Conservation (phyloP, 257 asterid genomes). For the Capsicum pubescens region DNA sequence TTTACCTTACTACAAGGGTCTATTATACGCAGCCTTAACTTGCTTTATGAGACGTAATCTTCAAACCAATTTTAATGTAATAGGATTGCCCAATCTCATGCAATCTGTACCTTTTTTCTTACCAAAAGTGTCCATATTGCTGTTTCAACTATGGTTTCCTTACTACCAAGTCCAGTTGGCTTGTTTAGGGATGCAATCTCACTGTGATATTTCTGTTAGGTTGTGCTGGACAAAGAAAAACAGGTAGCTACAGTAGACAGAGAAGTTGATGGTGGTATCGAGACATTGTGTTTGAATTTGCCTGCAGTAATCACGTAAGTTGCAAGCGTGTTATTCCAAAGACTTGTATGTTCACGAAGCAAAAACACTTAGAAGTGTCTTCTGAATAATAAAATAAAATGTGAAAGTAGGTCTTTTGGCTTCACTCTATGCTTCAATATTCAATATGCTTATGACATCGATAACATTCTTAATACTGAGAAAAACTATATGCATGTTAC, state of each 20-base stretch:
- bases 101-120: neutral
- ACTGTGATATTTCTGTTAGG: slow-evolving; percentile 49
- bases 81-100: neutral
- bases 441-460: neutral
- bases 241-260: slow-evolving; percentile 79
- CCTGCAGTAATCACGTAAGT: slow-evolving; percentile 98
- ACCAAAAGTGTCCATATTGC: neutral
- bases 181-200: slow-evolving; percentile 6
- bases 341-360: neutral
- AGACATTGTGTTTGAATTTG: slow-evolving; percentile 79
- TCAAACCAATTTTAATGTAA: neutral
- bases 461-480: neutral
- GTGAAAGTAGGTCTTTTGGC: neutral
- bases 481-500: neutral
- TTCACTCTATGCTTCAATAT: neutral
- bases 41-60: neutral
- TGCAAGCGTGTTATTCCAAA: neutral
- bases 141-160: neutral
- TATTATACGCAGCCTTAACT: too few species aligned
- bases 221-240: slow-evolving; percentile 73
- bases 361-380: neutral
- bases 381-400: neutral
- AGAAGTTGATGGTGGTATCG: slow-evolving; percentile 99
- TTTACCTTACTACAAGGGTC: neutral
- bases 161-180: neutral